Base-by-base conservation (phyloP, 2,329 filamentous ascomycete species). In the Penicillium sp. region DNA sequence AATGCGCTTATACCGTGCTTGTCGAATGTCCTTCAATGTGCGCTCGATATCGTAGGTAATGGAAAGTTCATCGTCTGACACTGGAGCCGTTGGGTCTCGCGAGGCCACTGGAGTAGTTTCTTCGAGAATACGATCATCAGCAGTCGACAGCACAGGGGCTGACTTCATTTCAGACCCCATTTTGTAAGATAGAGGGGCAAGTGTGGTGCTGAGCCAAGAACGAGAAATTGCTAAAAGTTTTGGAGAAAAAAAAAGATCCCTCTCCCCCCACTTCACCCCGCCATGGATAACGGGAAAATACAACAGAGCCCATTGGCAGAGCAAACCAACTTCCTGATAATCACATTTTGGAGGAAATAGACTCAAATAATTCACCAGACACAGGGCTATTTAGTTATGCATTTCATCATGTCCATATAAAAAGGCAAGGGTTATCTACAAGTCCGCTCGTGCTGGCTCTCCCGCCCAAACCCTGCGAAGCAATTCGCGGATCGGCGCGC, bases 21-120 rank as follows among this genome's bases (percentile, higher is more conserved):
- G 75, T n/a, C 81, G 80, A 47, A 99, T 89, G 74, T 96, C 90
- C 36, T 78, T 75, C 49, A 91, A 83, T 0, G 94, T 97, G 56
- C 90, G 84, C 58, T 84, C 82, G 64, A 97, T 88, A 75, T 99
- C 94, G 78, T 97, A 99, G 49, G 89, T 88, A 41, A 86, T 78
- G 55, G 80, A 78, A 31, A 97, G 80, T 69, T 93, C 89, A 69
- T 90, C 86, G 64, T 93, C 86, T 17, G 82, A 80, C 21, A 83
- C 69, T 42, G 57, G 57, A 52, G 55, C 63, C 21, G 63, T 69
- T 6, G 74, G 64, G 6, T 70, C 61, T 53, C 74, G 73, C 23
- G 75, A 47, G 29, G 66, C 70, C 19, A 77, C 63, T 3, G 81
- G 75, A 8, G 79, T 77, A 5, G 81, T 75, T 45, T 82, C 80